phyloP scores from a whole-genome alignment of 495 filamentous ascomycete species.

The Amniculicola lignicola region DNA sequence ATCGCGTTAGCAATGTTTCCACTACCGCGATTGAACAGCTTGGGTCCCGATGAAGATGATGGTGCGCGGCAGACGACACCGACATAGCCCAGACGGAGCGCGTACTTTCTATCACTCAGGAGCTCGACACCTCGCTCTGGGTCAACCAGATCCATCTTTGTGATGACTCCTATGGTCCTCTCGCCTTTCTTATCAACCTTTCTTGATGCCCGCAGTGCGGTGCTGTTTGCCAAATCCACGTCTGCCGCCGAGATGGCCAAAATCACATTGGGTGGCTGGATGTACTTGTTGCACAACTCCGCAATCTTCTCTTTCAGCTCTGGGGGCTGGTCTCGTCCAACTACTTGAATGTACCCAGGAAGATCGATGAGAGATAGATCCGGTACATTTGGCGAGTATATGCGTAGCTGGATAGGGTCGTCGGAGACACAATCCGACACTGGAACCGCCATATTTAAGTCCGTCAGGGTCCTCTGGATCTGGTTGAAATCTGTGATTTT shows the following conservation, averaged over 20 bases:
- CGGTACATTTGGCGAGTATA: constrained; percentile 91
- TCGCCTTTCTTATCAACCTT: constrained; percentile 93
- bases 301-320: constrained; percentile 95
- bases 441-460: constrained; percentile 90
- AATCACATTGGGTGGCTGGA: constrained; percentile 92
- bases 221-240: constrained; percentile 95
- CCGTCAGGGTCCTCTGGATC: constrained; percentile 89
- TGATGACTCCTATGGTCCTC: constrained; percentile 94
- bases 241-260: constrained; percentile 96
- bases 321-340: constrained; percentile 80
- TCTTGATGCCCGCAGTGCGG: constrained; percentile 83
- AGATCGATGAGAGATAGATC: constrained; percentile 96
- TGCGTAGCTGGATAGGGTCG: constrained; percentile 91
- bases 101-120: constrained; percentile 85
- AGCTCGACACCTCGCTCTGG: constrained; percentile 72
- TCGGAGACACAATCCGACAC: constrained; percentile 89
- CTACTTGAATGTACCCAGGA: constrained; percentile 95
- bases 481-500: constrained; percentile 91
- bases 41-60: constrained; percentile 52
- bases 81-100: constrained; percentile 92
- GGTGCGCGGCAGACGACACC: constrained; percentile 85
- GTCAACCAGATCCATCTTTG: constrained; percentile 98
- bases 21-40: constrained; percentile 76
- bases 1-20: constrained; percentile 79
- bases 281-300: constrained; percentile 97